Evolutionary conservation across 2,329 filamentous ascomycete genomes (phyloP), one percentile per base, ranked within the genome.

Genomic region (Fusarium nematophilum): DNA sequence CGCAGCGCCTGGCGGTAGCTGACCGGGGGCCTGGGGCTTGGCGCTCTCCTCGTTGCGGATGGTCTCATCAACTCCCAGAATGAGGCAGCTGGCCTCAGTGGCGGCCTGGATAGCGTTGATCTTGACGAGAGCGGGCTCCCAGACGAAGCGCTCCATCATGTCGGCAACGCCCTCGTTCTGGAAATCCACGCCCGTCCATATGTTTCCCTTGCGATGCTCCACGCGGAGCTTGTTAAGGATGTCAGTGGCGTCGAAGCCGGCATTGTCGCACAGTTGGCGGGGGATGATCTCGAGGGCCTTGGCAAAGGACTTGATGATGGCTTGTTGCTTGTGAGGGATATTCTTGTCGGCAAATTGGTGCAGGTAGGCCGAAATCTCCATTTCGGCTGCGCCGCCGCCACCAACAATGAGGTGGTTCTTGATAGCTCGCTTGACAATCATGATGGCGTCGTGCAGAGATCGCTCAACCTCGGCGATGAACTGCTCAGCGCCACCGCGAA

Each of bases 391-490:
- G 74, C 95, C 95, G 69, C 95, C 95, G 70, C 95, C 95, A 38
- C 93, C 95, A 21, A 99, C 95, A 65, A 99, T 97, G 73, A 87
- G 91, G 73, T 90, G 90, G 83, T 98, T 96, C 81, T 92, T 92
- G 78, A 98, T 92, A 23, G 95, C 92, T 59, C 96, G 93, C 87
- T 98, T 98, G 73, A 99, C 95, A 72, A 99, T 97, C 95, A 99
- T 99, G 79, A 99, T 98, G 69, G 95, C 95, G 72, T 99, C 95
- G 83, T 99, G 95, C 66, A 99, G 86, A 73, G 92, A 97, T 64
- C 95, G 91, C 83, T 99, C 95, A 2, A 97, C 95, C 78, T 99
- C 95, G 54, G 95, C 95, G 70, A 99, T 99, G 80, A 99, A 99
- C 77, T 99, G 95, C 82, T 99, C 95, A 29, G 95, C 95, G 65